A percentile compares a stretch with the other conserved stretches of the same genome.
phyloP scores from a whole-genome alignment of 2,329 filamentous ascomycete species.

The Cadophora malorum region DNA sequence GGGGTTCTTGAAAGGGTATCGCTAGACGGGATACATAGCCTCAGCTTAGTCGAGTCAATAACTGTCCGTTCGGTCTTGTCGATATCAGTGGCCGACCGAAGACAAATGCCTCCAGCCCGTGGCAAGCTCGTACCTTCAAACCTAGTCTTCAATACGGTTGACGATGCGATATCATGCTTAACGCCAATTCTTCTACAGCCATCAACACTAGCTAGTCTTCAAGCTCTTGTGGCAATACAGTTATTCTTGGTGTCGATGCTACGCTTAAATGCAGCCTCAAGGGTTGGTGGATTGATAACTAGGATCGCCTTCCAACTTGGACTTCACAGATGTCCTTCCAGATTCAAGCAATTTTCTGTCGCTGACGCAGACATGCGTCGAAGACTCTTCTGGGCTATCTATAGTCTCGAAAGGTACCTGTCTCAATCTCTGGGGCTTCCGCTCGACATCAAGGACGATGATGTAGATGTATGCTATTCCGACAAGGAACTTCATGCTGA shows the following conservation, averaged over 20 bases:
- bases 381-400: slow-evolving; percentile 63
- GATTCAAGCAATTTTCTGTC: slow-evolving; percentile 56
- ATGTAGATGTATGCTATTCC: slow-evolving; percentile 63
- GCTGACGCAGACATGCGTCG: slow-evolving; percentile 56
- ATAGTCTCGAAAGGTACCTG: slow-evolving; percentile 60
- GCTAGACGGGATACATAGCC: slow-evolving; percentile 42
- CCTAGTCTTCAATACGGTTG: slow-evolving; percentile 56
- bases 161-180: slow-evolving; percentile 57
- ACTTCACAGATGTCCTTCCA: slow-evolving; percentile 62
- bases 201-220: slow-evolving; percentile 54
- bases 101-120: slow-evolving; percentile 47
- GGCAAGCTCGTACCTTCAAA: slow-evolving; percentile 48
- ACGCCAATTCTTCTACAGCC: slow-evolving; percentile 54
- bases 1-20: slow-evolving; percentile 53
- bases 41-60: slow-evolving; percentile 48
- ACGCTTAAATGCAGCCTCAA: slow-evolving; percentile 61
- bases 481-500: slow-evolving; percentile 42
- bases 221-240: slow-evolving; percentile 60
- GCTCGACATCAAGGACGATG: slow-evolving; percentile 60
- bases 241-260: slow-evolving; percentile 62
- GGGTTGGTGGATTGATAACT: slow-evolving; percentile 60
- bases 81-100: slow-evolving; percentile 59
- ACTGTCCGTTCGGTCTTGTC: slow-evolving; percentile 58
- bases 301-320: slow-evolving; percentile 63
- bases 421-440: slow-evolving; percentile 63